Evolutionary conservation across 2,329 filamentous ascomycete genomes (phyloP).

Genomic region (Colletotrichum liaoningense): DNA sequence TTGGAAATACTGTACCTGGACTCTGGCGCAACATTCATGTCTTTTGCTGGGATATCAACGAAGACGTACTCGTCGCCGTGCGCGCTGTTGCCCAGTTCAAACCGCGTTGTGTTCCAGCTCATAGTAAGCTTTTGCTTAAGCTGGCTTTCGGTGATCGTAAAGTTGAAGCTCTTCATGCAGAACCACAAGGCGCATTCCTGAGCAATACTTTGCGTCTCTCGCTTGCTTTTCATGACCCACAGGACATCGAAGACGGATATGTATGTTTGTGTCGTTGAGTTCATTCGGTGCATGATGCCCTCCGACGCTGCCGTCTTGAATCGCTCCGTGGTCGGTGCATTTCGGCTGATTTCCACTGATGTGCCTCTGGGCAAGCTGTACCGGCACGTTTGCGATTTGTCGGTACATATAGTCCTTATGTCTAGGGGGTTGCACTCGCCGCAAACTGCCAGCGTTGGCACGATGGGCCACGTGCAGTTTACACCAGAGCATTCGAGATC

Average conservation of each 20-base stretch:
- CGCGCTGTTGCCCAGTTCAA: conserved; percentile 41
- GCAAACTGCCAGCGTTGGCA: conserved; percentile 50
- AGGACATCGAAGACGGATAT: conserved; percentile 51
- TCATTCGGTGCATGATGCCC: conserved; percentile 29
- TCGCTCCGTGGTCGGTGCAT: conserved; percentile 38
- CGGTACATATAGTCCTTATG: conserved; percentile 37
- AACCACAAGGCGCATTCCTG: conserved; percentile 51
- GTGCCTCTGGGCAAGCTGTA: conserved; percentile 45
- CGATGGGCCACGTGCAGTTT: conserved; percentile 50
- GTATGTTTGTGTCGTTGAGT: conserved; percentile 41
- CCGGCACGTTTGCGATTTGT: conserved; percentile 41
- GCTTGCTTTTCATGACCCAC: conserved; percentile 40
- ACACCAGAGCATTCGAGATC: conserved; percentile 44
- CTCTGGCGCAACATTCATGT: conserved; percentile 41
- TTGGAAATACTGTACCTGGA: conserved; percentile 47
- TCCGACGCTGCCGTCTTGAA: conserved; percentile 44
- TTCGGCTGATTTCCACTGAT: conserved; percentile 39
- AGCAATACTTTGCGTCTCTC: conserved; percentile 38
- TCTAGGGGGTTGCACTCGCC: conserved; percentile 43
- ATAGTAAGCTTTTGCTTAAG: conserved; percentile 39
- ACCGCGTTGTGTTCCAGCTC: conserved; percentile 45
- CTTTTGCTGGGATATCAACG: conserved; percentile 42
- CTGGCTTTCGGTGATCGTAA: conserved; percentile 44
- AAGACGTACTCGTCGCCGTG: conserved; percentile 47
- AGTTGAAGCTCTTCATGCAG: conserved; percentile 47